Base-by-base conservation (phyloP, 2,329 filamentous ascomycete genomes). In the Cadophora sp. region DNA sequence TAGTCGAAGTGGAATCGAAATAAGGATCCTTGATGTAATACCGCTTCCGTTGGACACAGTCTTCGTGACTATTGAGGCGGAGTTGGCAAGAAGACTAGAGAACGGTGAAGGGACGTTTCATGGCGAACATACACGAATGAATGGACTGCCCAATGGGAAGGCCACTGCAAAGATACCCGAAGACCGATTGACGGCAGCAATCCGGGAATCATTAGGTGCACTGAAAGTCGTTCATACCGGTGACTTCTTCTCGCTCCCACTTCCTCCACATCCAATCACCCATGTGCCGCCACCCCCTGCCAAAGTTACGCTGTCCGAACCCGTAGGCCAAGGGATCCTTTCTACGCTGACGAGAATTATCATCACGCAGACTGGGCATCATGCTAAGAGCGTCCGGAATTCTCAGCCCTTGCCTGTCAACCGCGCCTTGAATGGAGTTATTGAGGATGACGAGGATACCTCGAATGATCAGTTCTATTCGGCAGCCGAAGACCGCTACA, bases 401-500 rank as follows among this genome's bases (percentile, higher is more conserved):
- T 79, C 80, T 33, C 80, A 81, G 20, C 78, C 80, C 62, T 81
- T 85, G 14, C 76, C 83, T 0, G 78, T 81, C 1, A 82, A 84
- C 20, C 84, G 84, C 53, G 78, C 83, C 7, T 81, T 90, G 36
- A 88, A 89, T 72, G 89, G 87, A 53, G 83, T 87, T 0, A 74
- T 78, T 8, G 86, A 87, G 59, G 85, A 87, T 36, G 91, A 91
- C 36, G 92, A 96, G 66, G 93, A 97, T 73, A 93, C 91, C 1
- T 90, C 92, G 6, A 97, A 92, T 66, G 95, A 98, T 76, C 90
- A 94, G 73, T 97, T 97, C 81, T 97, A 88, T 79, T 97, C 95
- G 6, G 95, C 95, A 0, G 91, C 93, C 2, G 95, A 97, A 77
- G 94, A 97, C 70, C 86, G 89, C 18, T 70, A 86, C 68, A 87